Conservation (phyloP, 208 protist genomes). For the Acanthamoeba culbertsoni region DNA sequence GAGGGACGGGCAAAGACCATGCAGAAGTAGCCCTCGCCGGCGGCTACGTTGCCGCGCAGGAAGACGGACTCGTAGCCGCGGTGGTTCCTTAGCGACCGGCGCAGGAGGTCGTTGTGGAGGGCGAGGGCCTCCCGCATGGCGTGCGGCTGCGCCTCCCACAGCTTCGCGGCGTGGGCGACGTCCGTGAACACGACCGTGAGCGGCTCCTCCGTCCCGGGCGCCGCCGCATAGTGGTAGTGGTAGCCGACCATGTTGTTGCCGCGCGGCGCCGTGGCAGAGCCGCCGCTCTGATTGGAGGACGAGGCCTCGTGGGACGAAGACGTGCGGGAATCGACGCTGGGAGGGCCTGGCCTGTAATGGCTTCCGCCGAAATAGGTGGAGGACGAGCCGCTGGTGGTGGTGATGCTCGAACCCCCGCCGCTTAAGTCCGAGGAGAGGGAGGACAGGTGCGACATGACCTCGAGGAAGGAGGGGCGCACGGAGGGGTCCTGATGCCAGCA, state of each 20-base stretch:
- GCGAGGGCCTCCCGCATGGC: conserved; percentile 50
- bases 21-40: conserved; percentile 58
- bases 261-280: background rate
- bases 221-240: background rate
- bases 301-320: background rate
- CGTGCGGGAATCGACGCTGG: background rate
- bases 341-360: background rate
- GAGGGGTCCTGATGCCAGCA: conserved; percentile 21
- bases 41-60: background rate
- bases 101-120: conserved; percentile 55
- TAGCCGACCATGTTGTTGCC: background rate
- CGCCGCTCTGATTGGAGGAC: background rate
- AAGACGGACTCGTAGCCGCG: conserved; percentile 63
- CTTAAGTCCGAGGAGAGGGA: background rate
- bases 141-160: conserved; percentile 60
- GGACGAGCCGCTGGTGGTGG: background rate
- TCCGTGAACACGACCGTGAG: conserved; percentile 62
- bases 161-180: background rate
- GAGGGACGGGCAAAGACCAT: background rate
- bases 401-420: background rate
- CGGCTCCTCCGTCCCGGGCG: background rate
- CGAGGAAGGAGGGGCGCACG: conserved; percentile 23
- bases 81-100: background rate
- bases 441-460: conserved; percentile 7
- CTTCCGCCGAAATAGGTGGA: background rate